Evolutionary conservation across 2,329 filamentous ascomycete species (phyloP), one percentile per base, ranked within the genome.

Genomic region (Byssochlamys sp.): DNA sequence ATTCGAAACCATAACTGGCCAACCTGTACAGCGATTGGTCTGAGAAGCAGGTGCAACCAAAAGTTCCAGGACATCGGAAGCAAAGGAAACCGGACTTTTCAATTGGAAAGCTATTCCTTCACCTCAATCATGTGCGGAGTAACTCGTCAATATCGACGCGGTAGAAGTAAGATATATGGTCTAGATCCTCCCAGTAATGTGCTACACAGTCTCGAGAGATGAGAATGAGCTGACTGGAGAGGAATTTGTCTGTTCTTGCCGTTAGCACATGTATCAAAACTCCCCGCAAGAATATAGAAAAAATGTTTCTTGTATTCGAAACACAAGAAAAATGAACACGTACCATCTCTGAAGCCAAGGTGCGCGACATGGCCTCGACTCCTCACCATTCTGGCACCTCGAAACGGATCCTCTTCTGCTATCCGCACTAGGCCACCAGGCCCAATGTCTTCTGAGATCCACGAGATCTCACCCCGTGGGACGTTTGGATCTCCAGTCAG

Each of bases 401-500:
- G 72, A 71, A 96, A 96, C 1, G 83, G 82, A 0, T 81, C 75
- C 58, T 91, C 87, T 1, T 82, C 76, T 0, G 86, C 84, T 1
- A 84, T 75, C 0, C 85, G 78, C 0, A 92, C 73, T 25, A 87
- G 79, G 0, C 89, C 90, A 0, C 54, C 61, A 0, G 81, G 78
- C 0, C 88, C 86, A 35, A 97, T 83, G 64, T 96, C 90, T 4
- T 90, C 83, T 0, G 85, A 87, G 2, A 89, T 80, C 69, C 95
- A 96, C 0, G 88, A 90, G 63, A 86, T 84, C 71, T 96, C 88
- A 7, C 91, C 92, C 7, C 91, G 81, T 0, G 92, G 92, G 12
- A 97, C 85, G 63, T 96, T 95, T 0, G 87, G 84, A 67, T 99
- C 92, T 0, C 92, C 92, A 0, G 92, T 97, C 33, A 99, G 76